Evolutionary conservation across 2,329 filamentous ascomycete genomes (phyloP).

Genomic region (Chalaropsis thielavioides): DNA sequence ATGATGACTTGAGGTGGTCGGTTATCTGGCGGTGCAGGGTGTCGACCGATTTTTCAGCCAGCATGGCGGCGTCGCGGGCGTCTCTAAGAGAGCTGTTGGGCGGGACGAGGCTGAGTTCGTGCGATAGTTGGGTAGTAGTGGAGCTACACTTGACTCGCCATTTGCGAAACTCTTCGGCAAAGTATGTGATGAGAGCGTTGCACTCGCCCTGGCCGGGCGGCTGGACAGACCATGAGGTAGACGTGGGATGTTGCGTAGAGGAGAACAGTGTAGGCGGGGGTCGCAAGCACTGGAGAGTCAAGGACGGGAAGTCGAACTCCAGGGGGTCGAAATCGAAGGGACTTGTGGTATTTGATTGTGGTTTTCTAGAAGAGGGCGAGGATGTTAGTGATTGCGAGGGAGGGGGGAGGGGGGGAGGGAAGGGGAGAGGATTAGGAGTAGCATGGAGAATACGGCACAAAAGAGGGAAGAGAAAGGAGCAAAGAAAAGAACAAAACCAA

Average conservation of each 20-base stretch:
- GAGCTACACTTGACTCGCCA: constrained; percentile 43
- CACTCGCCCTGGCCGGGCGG: constrained; percentile 62
- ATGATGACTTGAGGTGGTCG: constrained; percentile 65
- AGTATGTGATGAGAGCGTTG: constrained; percentile 52
- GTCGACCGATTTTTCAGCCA: constrained; percentile 38
- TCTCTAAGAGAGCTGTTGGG: constrained; percentile 29
- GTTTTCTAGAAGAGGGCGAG: constrained; percentile 6
- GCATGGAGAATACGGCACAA: too few relatives aligned
- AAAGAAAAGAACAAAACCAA: background rate
- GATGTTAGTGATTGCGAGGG: background rate
- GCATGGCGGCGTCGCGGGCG: constrained; percentile 33
- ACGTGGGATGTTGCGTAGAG: constrained; percentile 60
- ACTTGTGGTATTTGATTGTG: constrained; percentile 21
- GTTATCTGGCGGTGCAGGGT: constrained; percentile 53
- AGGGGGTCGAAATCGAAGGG: constrained; percentile 74
- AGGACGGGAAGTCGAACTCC: constrained; percentile 68
- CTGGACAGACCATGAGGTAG: constrained; percentile 66
- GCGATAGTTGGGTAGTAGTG: constrained; percentile 34
- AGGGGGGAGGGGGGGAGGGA: background rate
- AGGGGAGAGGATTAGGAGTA: background rate
- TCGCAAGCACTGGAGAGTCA: constrained; percentile 68
- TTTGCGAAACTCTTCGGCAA: constrained; percentile 50
- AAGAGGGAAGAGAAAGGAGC: too few relatives aligned
- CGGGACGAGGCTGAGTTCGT: constrained; percentile 35
- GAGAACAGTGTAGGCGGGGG: constrained; percentile 72